Evolutionary conservation across 108 stramenopile species (phyloP).

Genomic region (Pseudonitzschia multistriata): DNA sequence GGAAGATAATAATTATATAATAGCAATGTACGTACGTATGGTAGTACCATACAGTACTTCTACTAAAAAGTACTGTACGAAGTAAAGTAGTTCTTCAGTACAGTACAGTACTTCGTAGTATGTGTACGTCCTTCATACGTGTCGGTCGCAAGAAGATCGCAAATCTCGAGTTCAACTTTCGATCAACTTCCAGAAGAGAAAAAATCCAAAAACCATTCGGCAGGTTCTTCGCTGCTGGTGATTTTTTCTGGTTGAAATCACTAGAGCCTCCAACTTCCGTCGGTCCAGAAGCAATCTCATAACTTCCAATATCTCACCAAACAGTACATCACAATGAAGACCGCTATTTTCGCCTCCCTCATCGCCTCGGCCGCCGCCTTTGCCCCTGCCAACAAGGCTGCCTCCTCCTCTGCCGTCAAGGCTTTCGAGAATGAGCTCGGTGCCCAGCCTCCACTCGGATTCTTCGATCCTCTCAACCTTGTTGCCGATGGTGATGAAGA

Average conservation of each 20-base stretch:
- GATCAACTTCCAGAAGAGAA: neutral
- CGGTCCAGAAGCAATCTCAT: neutral
- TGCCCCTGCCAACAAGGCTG: slow-evolving; percentile 45
- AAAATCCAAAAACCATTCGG: neutral
- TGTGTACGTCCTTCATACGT: slow-evolving; percentile 5
- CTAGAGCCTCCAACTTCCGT: too few species aligned
- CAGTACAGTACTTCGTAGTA: too few species aligned
- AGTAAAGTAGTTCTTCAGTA: too few species aligned
- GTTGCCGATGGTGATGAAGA: slow-evolving; percentile 52
- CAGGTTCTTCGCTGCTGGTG: neutral
- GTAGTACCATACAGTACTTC: neutral
- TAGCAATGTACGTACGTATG: too few species aligned
- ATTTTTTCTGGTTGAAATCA: slow-evolving; percentile 2
- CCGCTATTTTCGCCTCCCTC: slow-evolving; percentile 59
- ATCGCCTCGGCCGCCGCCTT: slow-evolving; percentile 75
- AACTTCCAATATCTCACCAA: neutral
- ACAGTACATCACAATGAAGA: slow-evolving; percentile 46
- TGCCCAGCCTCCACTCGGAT: slow-evolving; percentile 65
- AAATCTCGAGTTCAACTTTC: slow-evolving; percentile 5
- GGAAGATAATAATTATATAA: too few species aligned
- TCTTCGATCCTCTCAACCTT: slow-evolving; percentile 62
- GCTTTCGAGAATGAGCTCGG: slow-evolving; percentile 80
- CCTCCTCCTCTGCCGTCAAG: slow-evolving; percentile 46
- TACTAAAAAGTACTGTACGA: too few species aligned
- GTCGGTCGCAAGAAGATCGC: neutral